Evolutionary conservation across 495 filamentous ascomycete genomes (phyloP), one percentile per base, ranked within the genome.

Genomic region (Aspergillus steynii): DNA sequence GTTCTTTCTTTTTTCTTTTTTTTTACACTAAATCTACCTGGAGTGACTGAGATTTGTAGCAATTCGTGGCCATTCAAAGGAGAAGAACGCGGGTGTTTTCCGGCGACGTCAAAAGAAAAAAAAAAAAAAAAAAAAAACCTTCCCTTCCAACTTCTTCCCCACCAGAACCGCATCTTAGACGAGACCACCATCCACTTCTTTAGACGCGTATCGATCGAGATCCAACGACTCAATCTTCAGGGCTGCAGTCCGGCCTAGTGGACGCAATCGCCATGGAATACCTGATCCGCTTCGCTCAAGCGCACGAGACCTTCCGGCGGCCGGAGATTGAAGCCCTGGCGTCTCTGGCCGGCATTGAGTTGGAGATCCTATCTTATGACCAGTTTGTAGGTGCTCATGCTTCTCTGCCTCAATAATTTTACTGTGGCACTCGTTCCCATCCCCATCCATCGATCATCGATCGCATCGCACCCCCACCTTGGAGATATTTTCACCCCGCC

Each of bases 291-390:
- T 92, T 98, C 69, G 91, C 88, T 10, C 96, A 98, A 72, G 79
- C 83, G 55, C 93, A 97, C 71, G 92, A 97, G 80, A 89, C 84
- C 14, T 99, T 99, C 71, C 90, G 93, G 56, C 83, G 83, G 59
- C 83, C 93, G 8, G 95, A 99, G 73, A 81, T 97, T n/a, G 76
- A 93, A 67, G 86, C 95, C 26, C 74, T 98, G 25, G 94, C 95
- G 6, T 71, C 84, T 6, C 70, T 96, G 14, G 79, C 85, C 32
- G 80, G 82, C 9, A 76, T 95, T 26, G 77, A 90, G 37, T 62
- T 98, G 2, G 82, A 92, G 57, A 81, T 96, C 61, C 61, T 90
- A 26, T 83, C 73, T 37, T 98, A 98, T 68, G 82, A 79, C 61
- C 77, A 87, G 53, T 83, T 83, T 69, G 95, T 96, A 89, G 64